These are phyloP conservation scores for Erodium texanum DNA, from an alignment of 441 rosid species.

Conservation along the genomic window DNA sequence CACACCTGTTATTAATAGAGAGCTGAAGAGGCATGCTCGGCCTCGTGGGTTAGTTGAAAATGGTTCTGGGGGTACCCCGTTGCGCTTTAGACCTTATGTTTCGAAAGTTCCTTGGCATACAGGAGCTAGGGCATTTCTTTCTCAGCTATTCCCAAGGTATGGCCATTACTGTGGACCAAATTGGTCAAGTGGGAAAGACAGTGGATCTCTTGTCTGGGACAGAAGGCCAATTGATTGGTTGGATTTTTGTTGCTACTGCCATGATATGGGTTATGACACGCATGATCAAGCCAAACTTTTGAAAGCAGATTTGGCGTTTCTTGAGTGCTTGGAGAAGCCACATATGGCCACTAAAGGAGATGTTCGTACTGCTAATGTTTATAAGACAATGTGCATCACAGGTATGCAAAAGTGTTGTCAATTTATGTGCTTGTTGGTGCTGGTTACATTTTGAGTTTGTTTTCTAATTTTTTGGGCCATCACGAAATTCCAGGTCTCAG, in stretches of 20 bases:
- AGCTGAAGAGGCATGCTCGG: slow-evolving; percentile 42
- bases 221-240: slow-evolving; percentile 92
- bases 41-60: slow-evolving; percentile 22
- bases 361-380: slow-evolving; percentile 17
- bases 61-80: slow-evolving; percentile 18
- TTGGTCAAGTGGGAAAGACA: slow-evolving; percentile 93
- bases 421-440: neutral
- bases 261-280: slow-evolving; percentile 80
- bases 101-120: slow-evolving; percentile 96
- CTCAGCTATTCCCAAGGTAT: slow-evolving; percentile 81
- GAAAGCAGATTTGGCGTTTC: slow-evolving; percentile 78
- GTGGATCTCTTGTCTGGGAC: slow-evolving; percentile 84
- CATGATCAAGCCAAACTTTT: slow-evolving; percentile 42
- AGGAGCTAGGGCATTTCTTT: slow-evolving; percentile 75
- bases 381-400: neutral
- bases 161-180: slow-evolving; percentile 97
- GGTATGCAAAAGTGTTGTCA: neutral
- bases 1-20: slow-evolving; percentile 51
- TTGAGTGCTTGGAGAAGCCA: slow-evolving; percentile 81
- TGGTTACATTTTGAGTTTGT: neutral
- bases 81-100: slow-evolving; percentile 85
- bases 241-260: slow-evolving; percentile 95
- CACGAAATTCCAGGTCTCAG: neutral
- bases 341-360: slow-evolving; percentile 48
- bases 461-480: neutral